phyloP scores from a whole-genome alignment of 345 rosid species.

The Aquilaria malaccensis region DNA sequence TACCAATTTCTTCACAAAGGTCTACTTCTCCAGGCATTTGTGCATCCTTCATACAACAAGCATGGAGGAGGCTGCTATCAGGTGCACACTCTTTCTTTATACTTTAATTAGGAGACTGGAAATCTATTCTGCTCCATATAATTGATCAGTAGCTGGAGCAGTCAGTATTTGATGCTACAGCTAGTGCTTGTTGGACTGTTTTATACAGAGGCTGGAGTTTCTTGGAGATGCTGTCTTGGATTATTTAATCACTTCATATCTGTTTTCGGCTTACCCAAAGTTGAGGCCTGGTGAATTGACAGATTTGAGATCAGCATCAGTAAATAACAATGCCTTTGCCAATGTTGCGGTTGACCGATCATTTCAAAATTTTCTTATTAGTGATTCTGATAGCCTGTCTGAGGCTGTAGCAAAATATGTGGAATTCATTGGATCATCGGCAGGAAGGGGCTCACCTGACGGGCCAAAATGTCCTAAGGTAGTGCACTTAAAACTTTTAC shows the following conservation, averaged over 20 bases:
- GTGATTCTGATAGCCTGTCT: conserved; percentile 49
- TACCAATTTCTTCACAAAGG: conserved; percentile 65
- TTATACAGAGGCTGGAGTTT: conserved; percentile 84
- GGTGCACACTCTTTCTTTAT: conserved; percentile 27
- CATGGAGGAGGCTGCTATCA: conserved; percentile 97
- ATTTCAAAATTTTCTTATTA: conserved; percentile 50
- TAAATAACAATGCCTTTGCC: conserved; percentile 78
- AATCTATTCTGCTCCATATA: conserved; percentile 6
- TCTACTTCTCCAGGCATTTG: conserved; percentile 73
- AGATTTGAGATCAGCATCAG: conserved; percentile 74
- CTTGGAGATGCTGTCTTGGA: conserved; percentile 97
- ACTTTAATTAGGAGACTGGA: background rate
- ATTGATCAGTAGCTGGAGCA: background rate
- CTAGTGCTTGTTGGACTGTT: conserved; percentile 14
- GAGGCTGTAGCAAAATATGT: conserved; percentile 50
- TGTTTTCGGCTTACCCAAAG: conserved; percentile 69
- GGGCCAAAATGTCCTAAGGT: conserved; percentile 90
- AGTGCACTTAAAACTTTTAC: background rate
- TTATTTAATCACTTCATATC: conserved; percentile 81
- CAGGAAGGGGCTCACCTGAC: conserved; percentile 34
- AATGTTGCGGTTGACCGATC: conserved; percentile 54
- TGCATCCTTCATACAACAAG: conserved; percentile 82
- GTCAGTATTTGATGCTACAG: conserved; percentile 13
- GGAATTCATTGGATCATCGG: conserved; percentile 32
- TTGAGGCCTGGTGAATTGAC: conserved; percentile 93